A percentile compares a stretch with the other conserved stretches of the same genome.
phyloP scores from a whole-genome alignment of 2,329 filamentous ascomycete genomes.

The Colletotrichum tanaceti region DNA sequence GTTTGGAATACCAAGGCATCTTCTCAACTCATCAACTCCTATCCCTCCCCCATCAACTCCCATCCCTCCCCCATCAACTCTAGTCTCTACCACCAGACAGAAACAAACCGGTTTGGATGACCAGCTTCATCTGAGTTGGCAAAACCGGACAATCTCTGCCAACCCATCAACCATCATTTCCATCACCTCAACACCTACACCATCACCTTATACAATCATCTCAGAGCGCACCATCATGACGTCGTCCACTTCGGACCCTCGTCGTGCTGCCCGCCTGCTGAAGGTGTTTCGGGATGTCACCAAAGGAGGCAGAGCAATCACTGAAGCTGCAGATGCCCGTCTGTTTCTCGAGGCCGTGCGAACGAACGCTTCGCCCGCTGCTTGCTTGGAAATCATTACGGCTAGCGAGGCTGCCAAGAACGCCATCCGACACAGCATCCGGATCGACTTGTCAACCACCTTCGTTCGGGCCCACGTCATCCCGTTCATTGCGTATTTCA shows the following conservation, averaged over 20 bases:
- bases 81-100: too few relatives aligned
- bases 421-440: constrained; percentile 45
- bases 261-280: constrained; percentile 34
- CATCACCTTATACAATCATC: too few relatives aligned
- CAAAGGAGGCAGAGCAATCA: constrained; percentile 30
- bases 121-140: too few relatives aligned
- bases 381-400: constrained; percentile 47
- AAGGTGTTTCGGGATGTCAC: constrained; percentile 39
- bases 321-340: constrained; percentile 41
- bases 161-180: too few relatives aligned
- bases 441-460: constrained; percentile 41
- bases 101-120: too few relatives aligned
- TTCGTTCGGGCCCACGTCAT: constrained; percentile 51
- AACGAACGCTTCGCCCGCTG: constrained; percentile 37
- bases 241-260: not conserved
- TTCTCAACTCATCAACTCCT: too few relatives aligned
- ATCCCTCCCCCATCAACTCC: too few relatives aligned
- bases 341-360: constrained; percentile 46
- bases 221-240: constrained; percentile 22
- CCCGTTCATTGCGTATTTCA: constrained; percentile 53
- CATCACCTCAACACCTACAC: too few relatives aligned
- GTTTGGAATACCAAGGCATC: not conserved
- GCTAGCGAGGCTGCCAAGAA: constrained; percentile 42
- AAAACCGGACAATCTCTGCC: too few relatives aligned
- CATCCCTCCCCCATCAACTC: too few relatives aligned